Base-by-base conservation (phyloP, 768 basidiomycete genomes). In the Heimioporus sp. region DNA sequence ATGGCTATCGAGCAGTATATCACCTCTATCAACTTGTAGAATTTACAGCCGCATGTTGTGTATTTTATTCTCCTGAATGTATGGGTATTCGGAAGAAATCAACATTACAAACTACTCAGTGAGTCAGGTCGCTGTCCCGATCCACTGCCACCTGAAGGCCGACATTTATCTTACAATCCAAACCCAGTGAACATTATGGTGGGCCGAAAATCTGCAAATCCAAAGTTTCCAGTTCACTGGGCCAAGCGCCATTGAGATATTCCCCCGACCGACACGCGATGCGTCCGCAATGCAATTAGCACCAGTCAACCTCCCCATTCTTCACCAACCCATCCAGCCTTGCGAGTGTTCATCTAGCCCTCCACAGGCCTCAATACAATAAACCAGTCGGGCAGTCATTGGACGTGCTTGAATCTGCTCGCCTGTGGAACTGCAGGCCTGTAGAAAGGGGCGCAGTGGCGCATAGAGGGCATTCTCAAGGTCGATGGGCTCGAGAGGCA, bases 401-500 rank as follows among this genome's bases (percentile, higher is more conserved):
- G 11, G 65, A 66, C 31, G 56, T 65, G 17, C 53, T 60, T 13
- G 59, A 61, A 2, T 66, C 56, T 28, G 17, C 48, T 10, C 48
- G 5, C 58, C 65, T n/a, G 37, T 4, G 43, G 21, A 20, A 44
- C 52, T 6, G 51, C 48, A 5, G 48, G 35, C 28, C 24, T 28
- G 13, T 5, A 6, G 24, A 28, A 28, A 28, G 19, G 24, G 44
- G 60, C 37, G n/a, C n/a, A n/a, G n/a, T n/a, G n/a, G n/a, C n/a
- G 53, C 11, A 15, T 60, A 43, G 54, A 63, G 30, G 28, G 60
- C 17, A 58, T 66, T 40, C 21, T 55, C 0, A 67, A 52, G 40
- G 65, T 66, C 5, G 65, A 66, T 42, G 52, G 58, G 11, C 56
- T 65, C 13, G 60, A 62, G 30, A 16, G 44, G 13, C 65, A 58